Evolutionary conservation across 352 stramenopile species (phyloP).

Genomic region (Lagenidium sp.): DNA sequence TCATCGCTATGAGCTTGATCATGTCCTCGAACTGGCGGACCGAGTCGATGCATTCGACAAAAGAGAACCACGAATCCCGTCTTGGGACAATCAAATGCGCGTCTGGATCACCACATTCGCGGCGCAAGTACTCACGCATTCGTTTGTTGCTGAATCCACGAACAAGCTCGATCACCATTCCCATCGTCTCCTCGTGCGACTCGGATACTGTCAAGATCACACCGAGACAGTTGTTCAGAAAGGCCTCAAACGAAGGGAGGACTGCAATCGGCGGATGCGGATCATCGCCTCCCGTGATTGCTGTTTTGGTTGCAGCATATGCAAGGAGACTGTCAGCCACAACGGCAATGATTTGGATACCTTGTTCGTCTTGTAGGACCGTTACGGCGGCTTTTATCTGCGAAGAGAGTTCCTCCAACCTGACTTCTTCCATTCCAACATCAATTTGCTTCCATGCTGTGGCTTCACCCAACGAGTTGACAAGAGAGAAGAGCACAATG

Average conservation of each 20-base stretch:
- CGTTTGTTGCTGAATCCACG: conserved; percentile 47
- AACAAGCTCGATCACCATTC: conserved; percentile 59
- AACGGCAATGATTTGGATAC: conserved; percentile 64
- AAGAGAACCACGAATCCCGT: conserved; percentile 54
- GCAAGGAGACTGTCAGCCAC: conserved; percentile 34
- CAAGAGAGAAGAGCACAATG: conserved; percentile 53
- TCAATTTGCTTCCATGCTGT: conserved; percentile 49
- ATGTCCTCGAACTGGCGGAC: conserved; percentile 75
- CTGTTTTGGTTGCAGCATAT: conserved; percentile 14
- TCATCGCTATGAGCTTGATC: conserved; percentile 70
- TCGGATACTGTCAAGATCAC: conserved; percentile 47
- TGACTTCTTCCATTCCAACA: conserved; percentile 29
- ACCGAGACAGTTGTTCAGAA: conserved; percentile 25
- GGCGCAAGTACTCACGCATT: conserved; percentile 43
- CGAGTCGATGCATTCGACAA: conserved; percentile 73
- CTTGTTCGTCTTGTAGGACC: conserved; percentile 27
- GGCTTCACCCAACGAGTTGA: conserved; percentile 59
- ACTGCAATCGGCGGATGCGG: conserved; percentile 8
- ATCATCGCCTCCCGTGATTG: conserved; percentile 10
- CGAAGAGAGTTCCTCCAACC: conserved; percentile 28
- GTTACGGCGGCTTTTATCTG: conserved; percentile 41
- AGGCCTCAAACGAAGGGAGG: conserved; percentile 18
- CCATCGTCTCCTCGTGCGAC: conserved; percentile 40
- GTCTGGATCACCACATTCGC: conserved; percentile 58
- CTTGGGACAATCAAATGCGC: conserved; percentile 35